Evolutionary conservation across 2,329 filamentous ascomycete species (phyloP), one percentile per base, ranked within the genome.

Genomic region (Trichophaea hybrida): DNA sequence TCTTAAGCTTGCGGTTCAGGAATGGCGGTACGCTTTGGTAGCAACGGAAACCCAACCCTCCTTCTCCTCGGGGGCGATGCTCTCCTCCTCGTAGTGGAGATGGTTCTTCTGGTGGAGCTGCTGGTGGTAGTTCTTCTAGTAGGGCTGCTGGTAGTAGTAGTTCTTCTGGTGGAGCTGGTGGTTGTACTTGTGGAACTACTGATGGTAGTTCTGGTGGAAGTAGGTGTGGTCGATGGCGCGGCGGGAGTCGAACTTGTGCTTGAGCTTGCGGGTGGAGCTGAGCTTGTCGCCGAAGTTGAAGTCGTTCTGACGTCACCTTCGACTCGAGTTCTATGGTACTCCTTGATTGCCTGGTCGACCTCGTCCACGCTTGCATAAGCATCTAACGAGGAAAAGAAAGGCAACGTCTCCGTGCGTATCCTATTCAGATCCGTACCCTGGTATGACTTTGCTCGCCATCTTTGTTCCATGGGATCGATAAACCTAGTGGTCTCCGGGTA

Each of bases 401-500:
- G 65, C 44, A 69, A 34, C 15, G 60, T 31, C 13, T 17, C 31
- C 4, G 53, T 55, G 7, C 62, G 34, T 7, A 70, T 35, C 13
- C 64, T 55, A 7, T 51, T 7, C 7, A 67, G 13, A 32, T 63
- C 58, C 10, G 65, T 69, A 10, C 64, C 62, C 12, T 44, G 53
- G 50, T 63, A 64, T 8, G 59, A 7, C 34, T 68, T 66, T 7
- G 68, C 62, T 15, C 64, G 61, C 59, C 66, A 70, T 13, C 55
- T 15, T 7, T 58, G 43, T 37, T 74, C 72, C 70, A 74, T 72
- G 10, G 73, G 73, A 57, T 74, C 70, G 43, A 69, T 65, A 59
- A 70, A 74, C 15, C 66, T 65, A 40, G 68, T 69, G 7, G 69
- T 69, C 57, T 73, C 70, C 4, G 71, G 69, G 64, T 67, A 66